Conservation (phyloP, 2,329 filamentous ascomycete species). For the Beauveria sp. region DNA sequence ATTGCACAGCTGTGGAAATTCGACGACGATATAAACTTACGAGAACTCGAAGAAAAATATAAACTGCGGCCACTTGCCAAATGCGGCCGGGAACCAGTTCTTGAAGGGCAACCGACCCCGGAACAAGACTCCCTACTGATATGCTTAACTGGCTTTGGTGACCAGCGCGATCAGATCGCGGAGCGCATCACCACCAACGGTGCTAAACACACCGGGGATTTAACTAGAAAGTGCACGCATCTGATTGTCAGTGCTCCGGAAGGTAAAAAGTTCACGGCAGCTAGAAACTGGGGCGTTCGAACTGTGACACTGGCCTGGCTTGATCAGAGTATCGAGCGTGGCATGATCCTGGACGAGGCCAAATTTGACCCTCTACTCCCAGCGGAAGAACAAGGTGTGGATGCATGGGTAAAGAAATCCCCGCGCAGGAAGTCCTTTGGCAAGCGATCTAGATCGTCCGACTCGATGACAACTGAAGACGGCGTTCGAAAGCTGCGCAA, state of each 20-base stretch:
- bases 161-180: conserved; percentile 63
- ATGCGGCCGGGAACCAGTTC: conserved; percentile 34
- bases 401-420: conserved; percentile 59
- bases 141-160: conserved; percentile 51
- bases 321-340: conserved; percentile 69
- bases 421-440: conserved; percentile 39
- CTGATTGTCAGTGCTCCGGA: conserved; percentile 71
- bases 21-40: conserved; percentile 70
- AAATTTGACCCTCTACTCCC: conserved; percentile 72
- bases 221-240: conserved; percentile 81
- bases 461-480: conserved; percentile 38
- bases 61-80: conserved; percentile 56
- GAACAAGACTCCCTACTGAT: conserved; percentile 34
- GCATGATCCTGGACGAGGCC: conserved; percentile 85
- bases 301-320: conserved; percentile 83
- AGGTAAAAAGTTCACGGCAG: conserved; percentile 85
- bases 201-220: conserved; percentile 77
- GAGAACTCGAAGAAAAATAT: conserved; percentile 59
- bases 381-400: conserved; percentile 62
- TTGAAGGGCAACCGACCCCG: conserved; percentile 17
- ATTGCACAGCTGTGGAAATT: conserved; percentile 73
- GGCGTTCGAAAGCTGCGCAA: conserved; percentile 77
- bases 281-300: conserved; percentile 72
- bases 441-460: conserved; percentile 51
- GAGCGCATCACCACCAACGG: conserved; percentile 61